phyloP scores from a whole-genome alignment of 2,329 filamentous ascomycete species.

The Podosphaera aphanis region DNA sequence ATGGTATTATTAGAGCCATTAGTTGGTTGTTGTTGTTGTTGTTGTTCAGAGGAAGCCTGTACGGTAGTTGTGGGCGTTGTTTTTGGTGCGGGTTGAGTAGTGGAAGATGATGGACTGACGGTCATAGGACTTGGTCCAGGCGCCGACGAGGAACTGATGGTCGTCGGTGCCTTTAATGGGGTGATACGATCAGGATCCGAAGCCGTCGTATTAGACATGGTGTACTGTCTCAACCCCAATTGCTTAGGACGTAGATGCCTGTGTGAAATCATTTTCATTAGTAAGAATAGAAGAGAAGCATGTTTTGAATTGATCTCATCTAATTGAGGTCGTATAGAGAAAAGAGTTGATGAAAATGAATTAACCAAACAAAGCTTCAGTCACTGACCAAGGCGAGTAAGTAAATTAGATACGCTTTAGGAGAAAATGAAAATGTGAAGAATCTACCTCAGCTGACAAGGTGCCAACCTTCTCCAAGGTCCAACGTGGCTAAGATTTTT shows the following conservation, averaged over 20 bases:
- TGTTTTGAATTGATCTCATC: background rate
- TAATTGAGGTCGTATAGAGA: too few species aligned
- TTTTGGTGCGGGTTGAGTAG: conserved; percentile 4
- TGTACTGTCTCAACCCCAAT: conserved; percentile 10
- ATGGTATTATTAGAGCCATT: conserved; percentile 4
- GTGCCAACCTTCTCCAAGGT: too few species aligned
- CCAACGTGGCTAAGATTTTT: too few species aligned
- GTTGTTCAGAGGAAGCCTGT: conserved; percentile 10
- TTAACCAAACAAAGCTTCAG: too few species aligned
- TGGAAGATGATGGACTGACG: background rate
- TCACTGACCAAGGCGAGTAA: too few species aligned
- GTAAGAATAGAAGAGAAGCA: background rate
- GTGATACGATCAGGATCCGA: conserved; percentile 6
- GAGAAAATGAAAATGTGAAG: too few species aligned
- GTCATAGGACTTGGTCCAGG: background rate
- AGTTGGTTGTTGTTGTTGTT: conserved; percentile 6
- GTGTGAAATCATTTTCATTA: background rate
- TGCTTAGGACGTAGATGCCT: conserved; percentile 4
- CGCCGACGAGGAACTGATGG: conserved; percentile 5
- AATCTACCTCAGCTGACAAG: too few species aligned
- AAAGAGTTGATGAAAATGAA: too few species aligned
- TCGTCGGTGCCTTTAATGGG: conserved; percentile 4
- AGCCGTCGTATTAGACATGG: conserved; percentile 13
- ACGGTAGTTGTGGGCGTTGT: conserved; percentile 11
- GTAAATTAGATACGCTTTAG: too few species aligned